These are phyloP conservation scores for Phragmites australis DNA, from an alignment of 176 grass and related monocot species.

Conservation along the genomic window DNA sequence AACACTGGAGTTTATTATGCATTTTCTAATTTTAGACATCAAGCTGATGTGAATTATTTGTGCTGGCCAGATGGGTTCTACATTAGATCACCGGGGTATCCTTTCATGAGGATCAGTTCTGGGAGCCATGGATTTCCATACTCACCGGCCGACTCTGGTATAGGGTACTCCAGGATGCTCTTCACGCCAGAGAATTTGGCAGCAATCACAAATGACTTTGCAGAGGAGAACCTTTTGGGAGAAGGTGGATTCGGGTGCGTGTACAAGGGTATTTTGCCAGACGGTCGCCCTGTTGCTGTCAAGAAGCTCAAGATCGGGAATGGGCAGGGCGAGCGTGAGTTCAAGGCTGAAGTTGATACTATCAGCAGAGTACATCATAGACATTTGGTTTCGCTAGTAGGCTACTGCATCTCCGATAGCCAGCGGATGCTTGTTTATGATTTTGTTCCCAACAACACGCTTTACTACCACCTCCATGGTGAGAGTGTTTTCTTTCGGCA, in stretches of 20 bases:
- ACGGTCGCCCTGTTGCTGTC: constrained; percentile 73
- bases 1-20: not conserved
- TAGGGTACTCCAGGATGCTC: constrained; percentile 66
- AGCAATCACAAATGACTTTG: constrained; percentile 64
- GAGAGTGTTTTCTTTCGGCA: constrained; percentile 8
- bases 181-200: constrained; percentile 77
- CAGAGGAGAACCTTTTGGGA: constrained; percentile 63
- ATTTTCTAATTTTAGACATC: constrained; percentile 20
- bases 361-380: constrained; percentile 86
- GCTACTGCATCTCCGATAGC: constrained; percentile 66
- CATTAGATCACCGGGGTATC: constrained; percentile 63
- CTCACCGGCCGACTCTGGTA: constrained; percentile 56
- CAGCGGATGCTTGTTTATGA: constrained; percentile 78
- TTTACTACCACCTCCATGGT: constrained; percentile 86
- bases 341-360: constrained; percentile 78
- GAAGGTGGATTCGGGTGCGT: constrained; percentile 85
- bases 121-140: constrained; percentile 64
- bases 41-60: constrained; percentile 34
- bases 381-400: constrained; percentile 77
- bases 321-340: constrained; percentile 75
- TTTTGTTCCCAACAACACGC: constrained; percentile 83
- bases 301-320: constrained; percentile 74
- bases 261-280: constrained; percentile 60
- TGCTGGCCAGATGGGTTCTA: constrained; percentile 47
- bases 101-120: constrained; percentile 54